phyloP scores from a whole-genome alignment of 164 flowering plant genomes.

The Aristolochia californica region DNA sequence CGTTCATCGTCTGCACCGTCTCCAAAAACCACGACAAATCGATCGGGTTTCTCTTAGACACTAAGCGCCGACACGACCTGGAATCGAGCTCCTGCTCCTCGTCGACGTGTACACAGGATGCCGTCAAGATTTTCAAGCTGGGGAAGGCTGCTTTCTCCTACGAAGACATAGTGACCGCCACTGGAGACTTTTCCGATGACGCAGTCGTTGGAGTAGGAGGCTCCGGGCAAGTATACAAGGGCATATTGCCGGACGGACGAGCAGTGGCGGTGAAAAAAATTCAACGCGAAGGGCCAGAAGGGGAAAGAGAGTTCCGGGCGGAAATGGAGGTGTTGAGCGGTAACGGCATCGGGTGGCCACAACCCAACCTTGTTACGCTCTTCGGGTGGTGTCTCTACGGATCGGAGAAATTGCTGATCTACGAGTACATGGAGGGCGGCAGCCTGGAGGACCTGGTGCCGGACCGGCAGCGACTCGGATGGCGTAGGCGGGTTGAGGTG shows the following conservation, averaged over 20 bases:
- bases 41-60: conserved; percentile 18
- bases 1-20: conserved; percentile 4
- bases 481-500: conserved; percentile 51
- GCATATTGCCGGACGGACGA: conserved; percentile 69
- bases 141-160: conserved; percentile 66
- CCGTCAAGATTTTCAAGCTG: conserved; percentile 52
- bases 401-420: conserved; percentile 55
- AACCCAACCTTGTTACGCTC: conserved; percentile 75
- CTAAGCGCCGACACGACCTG: conserved; percentile 27
- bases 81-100: conserved; percentile 32
- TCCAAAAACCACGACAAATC: background rate
- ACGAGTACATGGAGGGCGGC: conserved; percentile 90
- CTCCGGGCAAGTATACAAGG: conserved; percentile 66
- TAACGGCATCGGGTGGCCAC: conserved; percentile 55
- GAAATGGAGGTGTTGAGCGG: conserved; percentile 83
- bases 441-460: conserved; percentile 63
- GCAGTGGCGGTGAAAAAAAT: conserved; percentile 80
- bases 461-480: conserved; percentile 34
- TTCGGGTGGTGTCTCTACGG: conserved; percentile 88
- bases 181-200: conserved; percentile 50
- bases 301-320: conserved; percentile 69
- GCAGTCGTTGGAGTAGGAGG: conserved; percentile 76
- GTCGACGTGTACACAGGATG: conserved; percentile 45
- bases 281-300: conserved; percentile 68
- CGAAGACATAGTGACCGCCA: conserved; percentile 59